Conservation (phyloP, 2,329 filamentous ascomycete genomes). For the Huntiella abstrusa region DNA sequence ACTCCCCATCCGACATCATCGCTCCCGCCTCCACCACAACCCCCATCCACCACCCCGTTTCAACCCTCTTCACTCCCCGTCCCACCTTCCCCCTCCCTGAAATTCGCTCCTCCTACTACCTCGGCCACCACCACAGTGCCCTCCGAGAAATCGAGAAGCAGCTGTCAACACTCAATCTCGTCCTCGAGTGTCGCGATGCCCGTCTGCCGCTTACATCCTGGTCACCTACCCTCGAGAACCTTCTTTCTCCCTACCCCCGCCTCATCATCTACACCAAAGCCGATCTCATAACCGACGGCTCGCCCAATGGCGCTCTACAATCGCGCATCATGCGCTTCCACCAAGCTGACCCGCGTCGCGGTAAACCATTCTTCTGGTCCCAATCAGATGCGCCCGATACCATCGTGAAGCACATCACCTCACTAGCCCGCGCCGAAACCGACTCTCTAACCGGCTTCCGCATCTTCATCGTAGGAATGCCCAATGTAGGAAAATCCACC, state of each 20-base stretch:
- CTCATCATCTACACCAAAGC: slow-evolving; percentile 82
- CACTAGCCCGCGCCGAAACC: slow-evolving; percentile 15
- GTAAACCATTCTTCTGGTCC: slow-evolving; percentile 24
- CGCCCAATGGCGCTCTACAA: slow-evolving; percentile 15
- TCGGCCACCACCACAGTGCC: slow-evolving; percentile 78
- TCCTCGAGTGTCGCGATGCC: slow-evolving; percentile 90
- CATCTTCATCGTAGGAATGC: slow-evolving; percentile 86
- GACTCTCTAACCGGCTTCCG: slow-evolving; percentile 61
- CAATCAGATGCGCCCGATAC: slow-evolving; percentile 20
- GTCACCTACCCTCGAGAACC: slow-evolving; percentile 74
- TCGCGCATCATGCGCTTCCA: slow-evolving; percentile 16
- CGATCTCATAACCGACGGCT: slow-evolving; percentile 39
- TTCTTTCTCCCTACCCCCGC: slow-evolving; percentile 46
- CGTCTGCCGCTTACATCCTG: slow-evolving; percentile 74
- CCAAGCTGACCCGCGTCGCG: slow-evolving; percentile 12
- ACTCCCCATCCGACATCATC: not conserved
- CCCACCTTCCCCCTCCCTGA: slow-evolving; percentile 49
- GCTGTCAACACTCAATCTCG: slow-evolving; percentile 63
- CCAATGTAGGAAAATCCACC: slow-evolving; percentile 90
- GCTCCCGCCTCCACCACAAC: not conserved
- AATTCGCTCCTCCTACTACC: slow-evolving; percentile 77
- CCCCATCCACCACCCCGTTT: slow-evolving; percentile 11
- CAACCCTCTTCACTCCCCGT: slow-evolving; percentile 49
- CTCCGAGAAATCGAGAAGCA: slow-evolving; percentile 65
- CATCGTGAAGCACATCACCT: slow-evolving; percentile 22